Conservation (phyloP, 495 filamentous ascomycete species). For the Penicillium roqueforti region DNA sequence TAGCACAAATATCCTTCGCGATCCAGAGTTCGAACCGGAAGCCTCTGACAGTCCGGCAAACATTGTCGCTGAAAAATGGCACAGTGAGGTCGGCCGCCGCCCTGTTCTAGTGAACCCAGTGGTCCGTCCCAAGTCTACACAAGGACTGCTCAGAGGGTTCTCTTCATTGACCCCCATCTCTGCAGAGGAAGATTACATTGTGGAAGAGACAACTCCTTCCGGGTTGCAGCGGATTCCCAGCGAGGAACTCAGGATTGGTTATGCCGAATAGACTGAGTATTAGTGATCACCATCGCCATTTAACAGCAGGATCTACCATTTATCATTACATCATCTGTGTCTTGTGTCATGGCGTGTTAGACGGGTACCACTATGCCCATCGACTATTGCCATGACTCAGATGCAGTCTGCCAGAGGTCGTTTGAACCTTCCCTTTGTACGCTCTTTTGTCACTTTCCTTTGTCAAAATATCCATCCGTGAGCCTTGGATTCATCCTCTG, state of each 20-base stretch:
- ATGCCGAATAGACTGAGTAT: constrained; percentile 34
- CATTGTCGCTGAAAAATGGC: constrained; percentile 43
- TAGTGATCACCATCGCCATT: not conserved
- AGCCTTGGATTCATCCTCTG: constrained; percentile 1
- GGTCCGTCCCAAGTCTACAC: constrained; percentile 57
- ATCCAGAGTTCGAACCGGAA: constrained; percentile 26
- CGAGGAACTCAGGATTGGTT: constrained; percentile 57
- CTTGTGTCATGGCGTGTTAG: not conserved
- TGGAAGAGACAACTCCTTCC: constrained; percentile 31
- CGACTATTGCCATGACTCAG: constrained; percentile 12
- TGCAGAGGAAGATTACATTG: constrained; percentile 40
- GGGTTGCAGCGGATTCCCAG: constrained; percentile 60
- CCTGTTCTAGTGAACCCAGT: constrained; percentile 44
- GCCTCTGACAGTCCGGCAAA: constrained; percentile 16
- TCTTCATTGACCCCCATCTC: constrained; percentile 44
- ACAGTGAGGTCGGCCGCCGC: constrained; percentile 51
- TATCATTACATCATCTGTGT: not conserved
- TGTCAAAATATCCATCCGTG: constrained; percentile 3
- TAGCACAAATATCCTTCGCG: constrained; percentile 41
- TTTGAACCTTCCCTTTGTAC: constrained; percentile 30
- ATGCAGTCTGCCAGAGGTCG: constrained; percentile 25
- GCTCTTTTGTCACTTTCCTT: constrained; percentile 26
- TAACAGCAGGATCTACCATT: not conserved
- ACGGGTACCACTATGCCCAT: constrained; percentile 1
- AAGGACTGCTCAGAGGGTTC: constrained; percentile 62